Percentiles rank a stretch among this genome's conserved stretches.
Conservation (phyloP, 2,329 filamentous ascomycete genomes). For the Hortaea werneckii region DNA sequence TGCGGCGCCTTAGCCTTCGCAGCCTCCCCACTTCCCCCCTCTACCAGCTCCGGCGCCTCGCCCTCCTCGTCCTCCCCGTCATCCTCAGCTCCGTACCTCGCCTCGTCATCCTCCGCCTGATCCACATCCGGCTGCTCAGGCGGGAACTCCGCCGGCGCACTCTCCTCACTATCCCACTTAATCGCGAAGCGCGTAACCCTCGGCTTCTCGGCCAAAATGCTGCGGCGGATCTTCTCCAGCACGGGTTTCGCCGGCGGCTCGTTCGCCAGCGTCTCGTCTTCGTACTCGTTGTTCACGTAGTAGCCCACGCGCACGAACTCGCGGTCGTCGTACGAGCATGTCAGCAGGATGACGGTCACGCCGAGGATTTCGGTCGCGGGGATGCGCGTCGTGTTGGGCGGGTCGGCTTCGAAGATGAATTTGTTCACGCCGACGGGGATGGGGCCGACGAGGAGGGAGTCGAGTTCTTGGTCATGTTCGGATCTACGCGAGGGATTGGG, state of each 20-base stretch:
- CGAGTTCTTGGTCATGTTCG: constrained; percentile 96
- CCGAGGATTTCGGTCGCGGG: constrained; percentile 91
- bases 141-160: constrained; percentile 88
- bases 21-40: constrained; percentile 31
- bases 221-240: constrained; percentile 83
- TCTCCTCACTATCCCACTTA: constrained; percentile 99
- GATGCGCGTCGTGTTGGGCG: constrained; percentile 81
- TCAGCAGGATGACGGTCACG: constrained; percentile 92
- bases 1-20: constrained; percentile 20
- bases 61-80: constrained; percentile 56
- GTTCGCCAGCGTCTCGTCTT: constrained; percentile 75
- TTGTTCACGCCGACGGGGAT: constrained; percentile 97
- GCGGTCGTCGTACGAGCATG: constrained; percentile 88
- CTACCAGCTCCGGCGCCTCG: constrained; percentile 43
- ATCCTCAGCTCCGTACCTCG: constrained; percentile 85
- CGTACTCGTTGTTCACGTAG: constrained; percentile 99
- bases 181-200: constrained; percentile 95
- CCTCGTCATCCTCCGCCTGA: constrained; percentile 66
- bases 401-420: constrained; percentile 92
- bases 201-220: constrained; percentile 92
- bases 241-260: constrained; percentile 88
- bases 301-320: constrained; percentile 98
- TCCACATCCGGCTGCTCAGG: constrained; percentile 97
- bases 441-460: constrained; percentile 88
- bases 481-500: constrained; percentile 46